Conservation (phyloP, 352 stramenopile genomes). For the Thraustotheca clavata region DNA sequence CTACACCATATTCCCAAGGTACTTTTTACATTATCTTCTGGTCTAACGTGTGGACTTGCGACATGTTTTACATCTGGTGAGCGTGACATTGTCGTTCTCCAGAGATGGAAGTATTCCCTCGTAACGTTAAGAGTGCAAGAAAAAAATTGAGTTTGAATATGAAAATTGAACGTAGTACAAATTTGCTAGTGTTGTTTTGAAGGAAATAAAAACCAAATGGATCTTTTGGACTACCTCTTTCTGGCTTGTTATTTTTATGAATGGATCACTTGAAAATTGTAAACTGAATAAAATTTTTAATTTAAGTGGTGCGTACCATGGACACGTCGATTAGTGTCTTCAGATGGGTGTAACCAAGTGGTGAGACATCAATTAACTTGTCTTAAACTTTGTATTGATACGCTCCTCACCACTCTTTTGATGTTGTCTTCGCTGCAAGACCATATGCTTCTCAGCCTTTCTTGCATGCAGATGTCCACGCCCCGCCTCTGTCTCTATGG, state of each 20-base stretch:
- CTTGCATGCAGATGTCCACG: neutral
- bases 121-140: neutral
- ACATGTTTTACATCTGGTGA: constrained; percentile 2
- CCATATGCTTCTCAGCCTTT: neutral
- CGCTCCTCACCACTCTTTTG: constrained; percentile 1
- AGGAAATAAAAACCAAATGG: neutral
- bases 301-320: neutral
- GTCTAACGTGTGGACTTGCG: constrained; percentile 1
- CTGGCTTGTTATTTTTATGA: neutral
- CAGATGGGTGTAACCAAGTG: constrained; percentile 8
- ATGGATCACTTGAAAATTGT: neutral
- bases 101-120: neutral
- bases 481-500: neutral
- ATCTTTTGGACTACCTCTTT: constrained; percentile 3
- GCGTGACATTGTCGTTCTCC: neutral
- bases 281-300: neutral
- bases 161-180: neutral
- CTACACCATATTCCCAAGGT: too few relatives aligned
- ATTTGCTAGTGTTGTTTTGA: neutral
- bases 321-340: constrained; percentile 4
- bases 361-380: constrained; percentile 7
- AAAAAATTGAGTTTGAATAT: neutral
- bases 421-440: neutral
- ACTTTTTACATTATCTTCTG: too few relatives aligned
- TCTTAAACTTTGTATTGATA: neutral